Evolutionary conservation across 495 filamentous ascomycete genomes (phyloP), one percentile per base, ranked within the genome.

Genomic region (Penicillium atrosanguineum): DNA sequence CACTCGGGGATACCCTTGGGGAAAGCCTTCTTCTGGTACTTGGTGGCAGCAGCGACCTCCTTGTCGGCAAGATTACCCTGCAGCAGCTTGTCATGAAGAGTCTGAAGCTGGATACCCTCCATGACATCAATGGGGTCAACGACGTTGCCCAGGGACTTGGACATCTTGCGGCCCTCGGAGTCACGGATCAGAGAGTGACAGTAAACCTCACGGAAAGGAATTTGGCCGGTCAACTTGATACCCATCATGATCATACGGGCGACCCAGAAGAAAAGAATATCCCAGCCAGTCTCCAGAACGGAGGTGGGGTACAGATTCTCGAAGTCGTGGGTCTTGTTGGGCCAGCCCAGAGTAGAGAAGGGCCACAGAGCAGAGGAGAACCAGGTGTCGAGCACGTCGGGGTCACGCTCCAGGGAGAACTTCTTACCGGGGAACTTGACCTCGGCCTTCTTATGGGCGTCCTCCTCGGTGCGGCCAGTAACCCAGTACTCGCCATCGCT

Each of bases 251-350:
- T 87, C 89, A 93, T 93, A 46, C 88, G 72, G 16, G 81, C 84
- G 49, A 91, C 85, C 89, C 89, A 93, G 83, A 91, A 91, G 77
- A 89, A 86, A 11, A 93, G 70, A 60, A 93, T 93, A 71, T 93
- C 87, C 88, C 88, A 91, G 18, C 89, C 89, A 14, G 88, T 91
- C 68, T 93, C 88, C 45, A 92, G 71, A 43, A 89, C 72, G 52
- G 79, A 83, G 8, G 87, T 91, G 15, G 89, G 88, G 70, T 86
- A 91, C 51, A 90, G 73, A 46, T 83, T 83, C 70, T 83, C 75
- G 44, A 87, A 67, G 63, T 90, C 86, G 47, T 75, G 69, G 11
- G 80, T 86, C 61, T 88, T 70, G 42, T 83, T 76, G 46, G 88
- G 88, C 88, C 88, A 92, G n/a, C 89, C 89, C 31, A 91, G 77